Base-by-base conservation (phyloP, 306 rosid species). In the Rubus idaeus region DNA sequence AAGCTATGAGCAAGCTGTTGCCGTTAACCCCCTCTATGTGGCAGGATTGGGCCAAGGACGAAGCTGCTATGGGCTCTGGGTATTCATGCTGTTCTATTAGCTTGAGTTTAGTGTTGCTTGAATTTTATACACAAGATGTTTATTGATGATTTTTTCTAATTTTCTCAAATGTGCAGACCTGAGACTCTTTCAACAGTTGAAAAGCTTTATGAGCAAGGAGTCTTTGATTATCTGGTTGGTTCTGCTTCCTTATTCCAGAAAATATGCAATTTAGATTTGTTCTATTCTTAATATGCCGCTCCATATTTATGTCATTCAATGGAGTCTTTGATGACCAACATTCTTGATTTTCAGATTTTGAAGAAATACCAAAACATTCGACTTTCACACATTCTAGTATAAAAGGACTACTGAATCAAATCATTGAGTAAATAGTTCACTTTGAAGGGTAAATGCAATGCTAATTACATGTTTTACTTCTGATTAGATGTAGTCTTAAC, bases 31-130 rank as follows among this genome's bases (percentile, higher is more conserved):
- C 97, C 60, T 44, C 86, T 17, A 83, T 89, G 92, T 95, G 98
- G 98, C 96, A 68, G 77, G 91, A 92, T 40, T 95, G 98, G 98
- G 89, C 91, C 44, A 86, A 87, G 71, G 98, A 95, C 56, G 96
- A 95, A 69, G 84, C 90, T 79, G 87, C 97, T 82, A 61, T 61
- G 66, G 16, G n/a, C 66, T 61, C 87, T 6, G 89, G 87, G 98
- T 91, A 55, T 70, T 76, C 49, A 6, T n/a, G 44, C 45, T 18
- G 51, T 68, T 74, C 4, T 6, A 5, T 41, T 71, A 50, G 55
- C 30, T 69, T 66, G 14, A 5, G 16, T 39, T 53, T 37, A 52
- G 39, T 6, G 64, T 30, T 7, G 4, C 3, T 21, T 20, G 6
- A 23, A 8, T 23, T 46, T 5, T 30, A 65, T 40, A 13, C 30